Conservation (phyloP, 352 stramenopile species). For the Pythium plurisporium region DNA sequence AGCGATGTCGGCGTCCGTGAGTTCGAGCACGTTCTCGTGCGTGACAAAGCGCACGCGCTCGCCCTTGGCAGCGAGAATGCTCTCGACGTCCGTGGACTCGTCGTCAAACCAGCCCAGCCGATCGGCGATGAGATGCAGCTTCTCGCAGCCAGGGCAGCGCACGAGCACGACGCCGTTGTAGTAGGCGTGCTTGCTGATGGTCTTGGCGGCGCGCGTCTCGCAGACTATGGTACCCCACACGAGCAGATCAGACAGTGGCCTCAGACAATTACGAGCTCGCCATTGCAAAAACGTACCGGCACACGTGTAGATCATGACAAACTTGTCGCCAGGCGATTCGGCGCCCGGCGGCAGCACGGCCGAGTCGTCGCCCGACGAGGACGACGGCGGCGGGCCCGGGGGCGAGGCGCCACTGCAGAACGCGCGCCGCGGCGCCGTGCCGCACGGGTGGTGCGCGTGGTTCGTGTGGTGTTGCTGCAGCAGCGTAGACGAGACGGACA, state of each 20-base stretch:
- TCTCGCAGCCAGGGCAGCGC: constrained; percentile 95
- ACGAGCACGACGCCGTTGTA: constrained; percentile 97
- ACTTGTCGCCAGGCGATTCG: constrained; percentile 88
- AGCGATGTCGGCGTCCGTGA: constrained; percentile 74
- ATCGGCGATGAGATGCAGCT: constrained; percentile 98
- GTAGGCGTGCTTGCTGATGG: constrained; percentile 97
- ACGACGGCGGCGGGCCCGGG: constrained; percentile 3
- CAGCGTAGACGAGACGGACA: neutral
- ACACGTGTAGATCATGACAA: constrained; percentile 99
- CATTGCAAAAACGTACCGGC: constrained; percentile 31
- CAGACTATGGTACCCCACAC: too few species aligned
- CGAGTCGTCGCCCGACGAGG: neutral
- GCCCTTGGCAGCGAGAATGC: constrained; percentile 69
- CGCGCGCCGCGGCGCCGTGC: neutral
- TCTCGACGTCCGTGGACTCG: constrained; percentile 86
- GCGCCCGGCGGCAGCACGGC: constrained; percentile 36
- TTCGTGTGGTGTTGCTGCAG: neutral
- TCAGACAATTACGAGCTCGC: too few species aligned
- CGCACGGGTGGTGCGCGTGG: neutral
- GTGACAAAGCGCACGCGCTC: constrained; percentile 72
- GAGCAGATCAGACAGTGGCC: too few species aligned
- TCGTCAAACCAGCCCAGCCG: constrained; percentile 92
- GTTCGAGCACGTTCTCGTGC: constrained; percentile 73
- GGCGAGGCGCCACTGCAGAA: too few species aligned
- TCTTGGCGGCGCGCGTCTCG: constrained; percentile 96